Conservation (phyloP, 768 basidiomycete species). For the Royoungia palumana region DNA sequence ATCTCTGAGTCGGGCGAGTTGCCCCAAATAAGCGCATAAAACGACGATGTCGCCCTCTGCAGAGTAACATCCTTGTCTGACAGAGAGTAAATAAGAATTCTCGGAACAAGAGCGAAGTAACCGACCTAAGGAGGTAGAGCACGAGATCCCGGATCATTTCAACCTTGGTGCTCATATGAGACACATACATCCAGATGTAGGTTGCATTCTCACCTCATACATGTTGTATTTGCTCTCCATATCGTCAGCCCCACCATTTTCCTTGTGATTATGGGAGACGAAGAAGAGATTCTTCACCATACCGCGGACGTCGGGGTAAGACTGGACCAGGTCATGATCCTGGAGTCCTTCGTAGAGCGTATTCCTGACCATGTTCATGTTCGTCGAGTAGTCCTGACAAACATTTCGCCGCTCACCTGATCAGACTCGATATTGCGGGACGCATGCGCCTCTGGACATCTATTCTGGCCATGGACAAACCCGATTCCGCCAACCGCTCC, state of each 20-base stretch:
- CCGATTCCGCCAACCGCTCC: slow-evolving; percentile 61
- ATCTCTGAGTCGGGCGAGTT: slow-evolving; percentile 44
- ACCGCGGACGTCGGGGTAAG: slow-evolving; percentile 58
- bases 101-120: neutral
- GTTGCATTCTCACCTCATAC: slow-evolving; percentile 62
- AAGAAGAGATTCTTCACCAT: slow-evolving; percentile 66
- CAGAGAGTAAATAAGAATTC: neutral
- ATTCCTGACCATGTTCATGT: slow-evolving; percentile 31
- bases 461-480: slow-evolving; percentile 65
- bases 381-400: neutral
- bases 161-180: slow-evolving; percentile 25
- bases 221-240: slow-evolving; percentile 62
- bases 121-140: slow-evolving; percentile 44
- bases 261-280: slow-evolving; percentile 56
- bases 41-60: slow-evolving; percentile 50
- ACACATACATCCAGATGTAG: neutral
- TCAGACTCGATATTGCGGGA: slow-evolving; percentile 59
- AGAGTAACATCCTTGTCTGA: slow-evolving; percentile 47
- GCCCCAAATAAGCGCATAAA: slow-evolving; percentile 52
- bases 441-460: slow-evolving; percentile 76
- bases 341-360: slow-evolving; percentile 60
- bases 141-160: slow-evolving; percentile 52
- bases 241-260: slow-evolving; percentile 60
- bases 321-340: slow-evolving; percentile 51
- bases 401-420: slow-evolving; percentile 10